These are phyloP conservation scores for Trichomonas vaginalis DNA, from an alignment of 208 protist genomes.

Conservation along the genomic window DNA sequence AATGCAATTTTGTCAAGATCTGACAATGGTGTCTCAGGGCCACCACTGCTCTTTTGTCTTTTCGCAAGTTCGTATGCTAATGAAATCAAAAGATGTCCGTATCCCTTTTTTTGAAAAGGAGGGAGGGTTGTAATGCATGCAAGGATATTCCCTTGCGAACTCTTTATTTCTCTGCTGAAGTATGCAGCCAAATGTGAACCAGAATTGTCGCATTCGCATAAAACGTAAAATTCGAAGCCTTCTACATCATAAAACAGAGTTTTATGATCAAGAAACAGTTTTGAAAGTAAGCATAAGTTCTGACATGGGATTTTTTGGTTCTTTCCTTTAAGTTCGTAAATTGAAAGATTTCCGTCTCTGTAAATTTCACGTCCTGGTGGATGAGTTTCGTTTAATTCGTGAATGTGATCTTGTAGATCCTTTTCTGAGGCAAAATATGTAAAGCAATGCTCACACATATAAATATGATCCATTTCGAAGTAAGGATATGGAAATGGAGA, in stretches of 20 bases:
- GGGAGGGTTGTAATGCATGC: neutral
- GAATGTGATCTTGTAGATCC: constrained; percentile 48
- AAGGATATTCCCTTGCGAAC: neutral
- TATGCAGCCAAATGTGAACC: constrained; percentile 83
- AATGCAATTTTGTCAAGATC: constrained; percentile 69
- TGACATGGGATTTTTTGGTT: constrained; percentile 45
- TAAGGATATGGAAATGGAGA: constrained; percentile 68
- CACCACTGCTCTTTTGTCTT: constrained; percentile 74
- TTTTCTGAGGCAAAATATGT: constrained; percentile 66
- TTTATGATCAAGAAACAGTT: constrained; percentile 98
- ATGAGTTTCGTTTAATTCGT: constrained; percentile 31
- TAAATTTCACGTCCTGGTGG: constrained; percentile 71
- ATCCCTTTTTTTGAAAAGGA: constrained; percentile 49
- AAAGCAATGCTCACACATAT: constrained; percentile 87
- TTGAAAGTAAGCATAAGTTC: constrained; percentile 90
- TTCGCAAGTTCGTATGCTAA: constrained; percentile 90
- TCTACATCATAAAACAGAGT: constrained; percentile 96
- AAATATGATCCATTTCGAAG: constrained; percentile 29
- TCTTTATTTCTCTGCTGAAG: constrained; percentile 65
- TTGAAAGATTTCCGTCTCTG: constrained; percentile 51
- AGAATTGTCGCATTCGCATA: constrained; percentile 67
- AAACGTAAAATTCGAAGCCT: constrained; percentile 94
- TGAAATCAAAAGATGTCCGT: constrained; percentile 89
- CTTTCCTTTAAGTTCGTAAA: constrained; percentile 67
- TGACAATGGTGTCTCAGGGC: constrained; percentile 93